A percentile compares a stretch with the other conserved stretches of the same genome.
Evolutionary conservation across 352 stramenopile species (phyloP).

Genomic region (Phytopythium aichiense): DNA sequence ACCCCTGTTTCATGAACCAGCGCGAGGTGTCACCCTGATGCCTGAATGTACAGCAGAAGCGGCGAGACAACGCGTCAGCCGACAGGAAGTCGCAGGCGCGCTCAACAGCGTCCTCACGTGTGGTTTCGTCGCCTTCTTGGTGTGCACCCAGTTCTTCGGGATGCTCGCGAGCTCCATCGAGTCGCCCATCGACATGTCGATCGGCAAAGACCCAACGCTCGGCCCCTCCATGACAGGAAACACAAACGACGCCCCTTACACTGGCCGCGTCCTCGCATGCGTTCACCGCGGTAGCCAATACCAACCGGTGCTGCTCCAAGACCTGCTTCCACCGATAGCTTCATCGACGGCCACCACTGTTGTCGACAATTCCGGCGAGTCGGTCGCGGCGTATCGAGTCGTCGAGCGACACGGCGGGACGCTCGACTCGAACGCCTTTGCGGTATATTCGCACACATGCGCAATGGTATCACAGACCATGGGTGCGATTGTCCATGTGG

Average conservation of each 20-base stretch:
- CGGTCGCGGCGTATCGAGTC: constrained; percentile 16
- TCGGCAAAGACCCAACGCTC: constrained; percentile 14
- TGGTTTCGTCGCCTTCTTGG: constrained; percentile 21
- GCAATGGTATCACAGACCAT: constrained; percentile 16
- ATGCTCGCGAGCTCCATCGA: constrained; percentile 21
- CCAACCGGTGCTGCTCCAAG: constrained; percentile 27
- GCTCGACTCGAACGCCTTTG: constrained; percentile 17
- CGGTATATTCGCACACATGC: constrained; percentile 18
- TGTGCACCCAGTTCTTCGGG: constrained; percentile 27
- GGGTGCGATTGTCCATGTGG: constrained; percentile 19
- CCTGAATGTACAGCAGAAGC: no score
- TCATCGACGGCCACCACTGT: background rate
- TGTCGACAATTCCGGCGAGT: background rate
- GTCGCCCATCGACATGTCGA: constrained; percentile 1
- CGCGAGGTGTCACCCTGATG: no score
- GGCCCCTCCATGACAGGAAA: constrained; percentile 16
- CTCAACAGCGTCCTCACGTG: constrained; percentile 25
- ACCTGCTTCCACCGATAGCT: constrained; percentile 12
- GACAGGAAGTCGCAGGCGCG: background rate
- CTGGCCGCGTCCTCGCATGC: constrained; percentile 47
- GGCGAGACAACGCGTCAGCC: no score
- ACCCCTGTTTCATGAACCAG: no score
- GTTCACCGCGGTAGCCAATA: constrained; percentile 25
- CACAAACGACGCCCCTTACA: constrained; percentile 46
- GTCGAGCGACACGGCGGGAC: constrained; percentile 8